Percentiles rank a stretch among this genome's conserved stretches.
These are phyloP conservation scores for Fusarium tanahbumbuense DNA, from an alignment of 2,329 filamentous ascomycete species.

Conservation along the genomic window DNA sequence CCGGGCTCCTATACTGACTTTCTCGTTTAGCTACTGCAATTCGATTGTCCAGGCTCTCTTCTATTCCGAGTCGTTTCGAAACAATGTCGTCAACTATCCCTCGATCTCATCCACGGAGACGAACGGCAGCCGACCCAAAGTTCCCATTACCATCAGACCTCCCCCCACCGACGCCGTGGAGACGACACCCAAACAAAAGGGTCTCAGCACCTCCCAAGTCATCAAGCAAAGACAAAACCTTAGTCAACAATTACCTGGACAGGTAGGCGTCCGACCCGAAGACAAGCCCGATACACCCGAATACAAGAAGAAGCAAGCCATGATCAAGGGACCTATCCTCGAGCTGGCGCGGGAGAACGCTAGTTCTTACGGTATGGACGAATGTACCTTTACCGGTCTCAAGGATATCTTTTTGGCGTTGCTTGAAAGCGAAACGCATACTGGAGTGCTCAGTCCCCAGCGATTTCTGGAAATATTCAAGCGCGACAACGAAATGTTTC, in stretches of 20 bases:
- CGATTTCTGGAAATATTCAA: slow-evolving; percentile 94
- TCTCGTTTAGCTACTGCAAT: slow-evolving; percentile 84
- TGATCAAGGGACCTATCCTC: slow-evolving; percentile 87
- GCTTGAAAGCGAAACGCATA: slow-evolving; percentile 82
- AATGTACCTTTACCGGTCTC: slow-evolving; percentile 92
- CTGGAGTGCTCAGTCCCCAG: slow-evolving; percentile 90
- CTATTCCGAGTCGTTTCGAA: slow-evolving; percentile 92
- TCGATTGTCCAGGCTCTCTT: slow-evolving; percentile 98
- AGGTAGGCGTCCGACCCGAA: slow-evolving; percentile 75
- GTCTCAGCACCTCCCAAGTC: slow-evolving; percentile 66
- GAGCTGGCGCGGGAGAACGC: slow-evolving; percentile 86
- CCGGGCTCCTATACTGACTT: slow-evolving; percentile 35
- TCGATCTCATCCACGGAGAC: slow-evolving; percentile 77
- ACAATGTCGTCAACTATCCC: slow-evolving; percentile 93
- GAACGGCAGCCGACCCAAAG: slow-evolving; percentile 66
- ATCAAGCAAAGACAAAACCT: slow-evolving; percentile 67
- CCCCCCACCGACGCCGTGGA: slow-evolving; percentile 60
- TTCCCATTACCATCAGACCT: slow-evolving; percentile 71
- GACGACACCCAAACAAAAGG: slow-evolving; percentile 59
- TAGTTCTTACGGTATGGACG: slow-evolving; percentile 87
- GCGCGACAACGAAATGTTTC: slow-evolving; percentile 96
- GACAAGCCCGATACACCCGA: slow-evolving; percentile 95
- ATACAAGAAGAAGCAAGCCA: slow-evolving; percentile 96
- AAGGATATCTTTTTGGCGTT: slow-evolving; percentile 97
- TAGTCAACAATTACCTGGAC: slow-evolving; percentile 65